Percentiles rank a stretch among this genome's conserved stretches.
These are phyloP conservation scores for Chondrus crispus DNA, from an alignment of 23 red algal genomes.

Conservation along the genomic window DNA sequence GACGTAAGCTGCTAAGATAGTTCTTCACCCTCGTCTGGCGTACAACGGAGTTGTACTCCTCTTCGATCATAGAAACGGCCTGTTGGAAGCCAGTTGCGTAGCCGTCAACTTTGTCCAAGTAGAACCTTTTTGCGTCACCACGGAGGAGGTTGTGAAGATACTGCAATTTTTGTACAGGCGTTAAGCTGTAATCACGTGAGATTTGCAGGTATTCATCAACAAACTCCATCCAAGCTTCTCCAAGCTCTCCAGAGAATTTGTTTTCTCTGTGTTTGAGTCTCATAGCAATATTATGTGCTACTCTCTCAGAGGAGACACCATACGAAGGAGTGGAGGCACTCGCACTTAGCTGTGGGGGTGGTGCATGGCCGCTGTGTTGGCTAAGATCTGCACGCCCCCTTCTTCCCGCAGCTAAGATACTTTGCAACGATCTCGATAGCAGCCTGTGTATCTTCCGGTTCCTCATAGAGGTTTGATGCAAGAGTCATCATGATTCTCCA, in stretches of 20 bases:
- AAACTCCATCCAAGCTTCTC: constrained; percentile 7
- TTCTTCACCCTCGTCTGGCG: background rate
- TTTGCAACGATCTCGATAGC: background rate
- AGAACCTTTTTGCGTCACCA: background rate
- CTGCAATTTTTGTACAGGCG: background rate
- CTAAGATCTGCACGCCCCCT: background rate
- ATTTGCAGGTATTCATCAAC: constrained; percentile 7
- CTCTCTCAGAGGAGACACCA: background rate
- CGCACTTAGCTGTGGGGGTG: too few species aligned
- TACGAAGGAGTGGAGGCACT: background rate
- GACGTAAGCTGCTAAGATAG: background rate
- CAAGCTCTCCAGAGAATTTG: constrained; percentile 29
- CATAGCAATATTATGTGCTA: constrained; percentile 26
- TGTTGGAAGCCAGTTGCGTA: background rate
- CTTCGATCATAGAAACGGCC: background rate
- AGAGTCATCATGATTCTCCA: background rate
- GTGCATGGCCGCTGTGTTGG: too few species aligned
- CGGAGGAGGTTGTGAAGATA: background rate
- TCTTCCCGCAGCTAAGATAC: background rate
- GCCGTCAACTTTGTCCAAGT: background rate
- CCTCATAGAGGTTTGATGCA: background rate
- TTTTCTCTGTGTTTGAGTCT: background rate
- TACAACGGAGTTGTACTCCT: background rate
- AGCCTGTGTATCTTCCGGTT: too few species aligned
- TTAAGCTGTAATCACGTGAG: constrained; percentile 21